These are phyloP conservation scores for Ogataea minuta DNA, from an alignment of 805 yeast species.

Conservation along the genomic window DNA sequence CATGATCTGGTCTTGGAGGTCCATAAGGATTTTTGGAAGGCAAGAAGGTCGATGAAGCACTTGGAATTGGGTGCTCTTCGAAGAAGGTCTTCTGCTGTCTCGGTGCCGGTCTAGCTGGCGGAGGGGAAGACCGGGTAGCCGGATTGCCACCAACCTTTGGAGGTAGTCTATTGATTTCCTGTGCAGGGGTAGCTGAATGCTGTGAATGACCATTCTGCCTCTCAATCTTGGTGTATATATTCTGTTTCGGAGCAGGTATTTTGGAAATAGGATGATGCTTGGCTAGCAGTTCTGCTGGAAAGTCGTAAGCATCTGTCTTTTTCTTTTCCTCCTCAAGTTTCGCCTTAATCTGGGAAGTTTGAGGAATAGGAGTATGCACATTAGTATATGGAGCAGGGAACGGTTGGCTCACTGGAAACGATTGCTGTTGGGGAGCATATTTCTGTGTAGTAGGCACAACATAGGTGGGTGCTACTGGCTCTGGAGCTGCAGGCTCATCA, in stretches of 20 bases:
- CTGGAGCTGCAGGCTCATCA: conserved; percentile 16
- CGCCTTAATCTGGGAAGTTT: conserved; percentile 3
- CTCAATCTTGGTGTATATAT: conserved; percentile 31
- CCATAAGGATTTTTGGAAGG: conserved; percentile 29
- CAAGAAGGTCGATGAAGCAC: conserved; percentile 5
- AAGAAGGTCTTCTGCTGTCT: conserved; percentile 45
- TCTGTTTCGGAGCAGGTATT: conserved; percentile 35
- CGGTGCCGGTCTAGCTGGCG: conserved; percentile 15
- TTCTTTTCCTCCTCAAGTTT: conserved; percentile 48
- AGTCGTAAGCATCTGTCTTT: conserved; percentile 76
- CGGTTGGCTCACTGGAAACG: background rate
- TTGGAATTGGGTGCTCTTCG: conserved; percentile 52
- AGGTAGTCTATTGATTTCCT: conserved; percentile 6
- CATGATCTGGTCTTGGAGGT: conserved; percentile 7
- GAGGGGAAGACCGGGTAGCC: conserved; percentile 7
- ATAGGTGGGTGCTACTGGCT: background rate
- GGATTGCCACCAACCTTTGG: conserved; percentile 1
- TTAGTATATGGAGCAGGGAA: background rate
- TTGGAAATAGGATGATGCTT: conserved; percentile 39
- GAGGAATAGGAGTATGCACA: conserved; percentile 3
- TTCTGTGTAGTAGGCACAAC: background rate
- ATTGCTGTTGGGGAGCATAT: conserved; percentile 3
- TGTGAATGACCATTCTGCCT: conserved; percentile 10
- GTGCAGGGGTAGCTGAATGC: conserved; percentile 7
- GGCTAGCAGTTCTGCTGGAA: conserved; percentile 56